Percentiles rank a stretch among this genome's conserved stretches.
Evolutionary conservation across 768 basidiomycete genomes (phyloP).

Genomic region (Agaricus sinodeliciosus): DNA sequence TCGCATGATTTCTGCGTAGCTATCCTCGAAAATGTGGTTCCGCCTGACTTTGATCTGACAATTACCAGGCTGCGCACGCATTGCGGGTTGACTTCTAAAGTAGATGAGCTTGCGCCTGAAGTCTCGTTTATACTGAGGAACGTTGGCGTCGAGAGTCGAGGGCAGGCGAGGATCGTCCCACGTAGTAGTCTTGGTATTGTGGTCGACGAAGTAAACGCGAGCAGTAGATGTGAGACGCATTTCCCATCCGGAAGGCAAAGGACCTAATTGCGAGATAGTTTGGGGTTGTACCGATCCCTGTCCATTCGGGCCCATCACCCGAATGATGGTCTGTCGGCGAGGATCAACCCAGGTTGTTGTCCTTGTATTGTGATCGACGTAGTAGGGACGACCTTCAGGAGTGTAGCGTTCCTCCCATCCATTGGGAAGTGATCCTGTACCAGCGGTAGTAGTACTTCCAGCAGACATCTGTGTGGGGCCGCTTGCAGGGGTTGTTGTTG

Average conservation of each 20-base stretch:
- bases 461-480: slow-evolving; percentile 36
- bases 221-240: slow-evolving; percentile 99
- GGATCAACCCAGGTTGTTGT: slow-evolving; percentile 99
- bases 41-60: slow-evolving; percentile 98
- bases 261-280: slow-evolving; percentile 94
- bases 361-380: slow-evolving; percentile 98
- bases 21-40: slow-evolving; percentile 98
- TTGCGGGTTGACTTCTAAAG: slow-evolving; percentile 97
- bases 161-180: slow-evolving; percentile 99
- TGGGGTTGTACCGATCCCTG: slow-evolving; percentile 89
- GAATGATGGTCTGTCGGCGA: slow-evolving; percentile 91
- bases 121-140: slow-evolving; percentile 99
- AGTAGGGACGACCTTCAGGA: slow-evolving; percentile 96
- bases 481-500: slow-evolving; percentile 22
- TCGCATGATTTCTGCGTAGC: slow-evolving; percentile 99
- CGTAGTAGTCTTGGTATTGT: slow-evolving; percentile 99
- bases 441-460: slow-evolving; percentile 54
- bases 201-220: slow-evolving; percentile 98
- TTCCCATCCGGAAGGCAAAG: slow-evolving; percentile 97
- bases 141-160: slow-evolving; percentile 91
- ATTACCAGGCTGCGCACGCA: slow-evolving; percentile 97
- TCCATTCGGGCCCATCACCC: slow-evolving; percentile 92
- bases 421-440: slow-evolving; percentile 83
- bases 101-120: slow-evolving; percentile 99
- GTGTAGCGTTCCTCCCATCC: slow-evolving; percentile 99